Percentiles rank a stretch among this genome's conserved stretches.
These are phyloP conservation scores for Diplodia sapinea DNA, from an alignment of 2,329 filamentous ascomycete genomes.

Conservation along the genomic window DNA sequence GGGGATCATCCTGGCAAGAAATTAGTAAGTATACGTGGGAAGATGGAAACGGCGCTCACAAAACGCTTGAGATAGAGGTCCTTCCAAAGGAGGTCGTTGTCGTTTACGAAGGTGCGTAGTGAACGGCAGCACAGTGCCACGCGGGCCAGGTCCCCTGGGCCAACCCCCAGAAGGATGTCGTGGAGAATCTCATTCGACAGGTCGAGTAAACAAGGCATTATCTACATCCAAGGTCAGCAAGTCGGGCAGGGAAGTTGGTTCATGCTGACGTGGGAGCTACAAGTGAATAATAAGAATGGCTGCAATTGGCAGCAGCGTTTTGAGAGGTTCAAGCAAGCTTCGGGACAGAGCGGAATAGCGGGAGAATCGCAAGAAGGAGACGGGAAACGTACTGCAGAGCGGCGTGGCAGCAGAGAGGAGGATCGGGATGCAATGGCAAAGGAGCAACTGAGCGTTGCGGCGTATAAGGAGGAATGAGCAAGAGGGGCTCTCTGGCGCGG, in stretches of 20 bases:
- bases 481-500: conserved; percentile 13
- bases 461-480: conserved; percentile 14
- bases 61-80: conserved; percentile 23
- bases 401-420: background rate
- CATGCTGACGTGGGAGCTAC: background rate
- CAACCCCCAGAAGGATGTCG: conserved; percentile 10
- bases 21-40: background rate
- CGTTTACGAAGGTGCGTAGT: conserved; percentile 25
- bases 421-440: background rate
- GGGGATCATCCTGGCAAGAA: conserved; percentile 32
- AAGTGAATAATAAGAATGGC: background rate
- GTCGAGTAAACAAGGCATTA: conserved; percentile 21
- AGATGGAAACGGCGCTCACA: background rate
- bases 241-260: background rate
- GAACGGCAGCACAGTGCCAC: conserved; percentile 28
- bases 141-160: conserved; percentile 18
- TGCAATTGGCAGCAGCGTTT: background rate
- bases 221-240: background rate
- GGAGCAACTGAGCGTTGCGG: conserved; percentile 1
- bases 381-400: background rate
- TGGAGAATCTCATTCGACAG: conserved; percentile 32
- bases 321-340: background rate
- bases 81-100: conserved; percentile 31
- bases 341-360: background rate
- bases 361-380: too few relatives aligned